These are phyloP conservation scores for Cymbopogon flexuosus DNA, from an alignment of 202 grass and related monocot genomes.

Conservation along the genomic window DNA sequence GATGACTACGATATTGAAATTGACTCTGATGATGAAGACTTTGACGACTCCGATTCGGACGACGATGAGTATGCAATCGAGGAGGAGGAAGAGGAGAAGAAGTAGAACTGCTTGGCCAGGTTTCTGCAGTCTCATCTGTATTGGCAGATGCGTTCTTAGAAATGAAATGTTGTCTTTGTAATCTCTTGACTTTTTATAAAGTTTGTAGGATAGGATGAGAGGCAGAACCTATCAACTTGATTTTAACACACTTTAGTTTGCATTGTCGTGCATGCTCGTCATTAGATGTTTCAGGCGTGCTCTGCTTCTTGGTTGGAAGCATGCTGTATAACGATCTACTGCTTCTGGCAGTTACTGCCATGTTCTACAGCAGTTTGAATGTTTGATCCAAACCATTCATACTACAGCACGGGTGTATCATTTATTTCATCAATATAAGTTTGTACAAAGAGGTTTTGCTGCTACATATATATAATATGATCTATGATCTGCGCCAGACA, in stretches of 20 bases:
- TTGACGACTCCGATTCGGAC: not conserved
- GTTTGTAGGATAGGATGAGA: not conserved
- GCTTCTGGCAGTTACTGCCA: not conserved
- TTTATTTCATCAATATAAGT: conserved; percentile 28
- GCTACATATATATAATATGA: no score
- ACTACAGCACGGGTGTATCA: not conserved
- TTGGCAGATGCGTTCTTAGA: not conserved
- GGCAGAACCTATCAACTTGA: conserved; percentile 17
- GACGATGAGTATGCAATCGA: conserved; percentile 10
- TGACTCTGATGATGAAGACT: not conserved
- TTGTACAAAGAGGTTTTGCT: not conserved
- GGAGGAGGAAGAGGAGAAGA: not conserved
- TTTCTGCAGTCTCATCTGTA: conserved; percentile 13
- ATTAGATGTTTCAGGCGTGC: not conserved
- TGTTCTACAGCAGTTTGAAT: not conserved
- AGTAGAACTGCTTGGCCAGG: conserved; percentile 11
- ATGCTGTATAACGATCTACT: not conserved
- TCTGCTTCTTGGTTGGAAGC: not conserved
- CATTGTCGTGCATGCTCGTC: not conserved
- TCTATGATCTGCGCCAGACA: no score
- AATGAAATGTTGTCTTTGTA: not conserved
- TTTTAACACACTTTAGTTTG: not conserved
- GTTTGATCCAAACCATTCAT: not conserved
- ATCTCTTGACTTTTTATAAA: not conserved
- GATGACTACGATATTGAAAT: not conserved